A percentile compares a stretch with the other conserved stretches of the same genome.
Conservation (phyloP, 1,139 yeast genomes). For the Yamadazyma kanchanaburiensis region DNA sequence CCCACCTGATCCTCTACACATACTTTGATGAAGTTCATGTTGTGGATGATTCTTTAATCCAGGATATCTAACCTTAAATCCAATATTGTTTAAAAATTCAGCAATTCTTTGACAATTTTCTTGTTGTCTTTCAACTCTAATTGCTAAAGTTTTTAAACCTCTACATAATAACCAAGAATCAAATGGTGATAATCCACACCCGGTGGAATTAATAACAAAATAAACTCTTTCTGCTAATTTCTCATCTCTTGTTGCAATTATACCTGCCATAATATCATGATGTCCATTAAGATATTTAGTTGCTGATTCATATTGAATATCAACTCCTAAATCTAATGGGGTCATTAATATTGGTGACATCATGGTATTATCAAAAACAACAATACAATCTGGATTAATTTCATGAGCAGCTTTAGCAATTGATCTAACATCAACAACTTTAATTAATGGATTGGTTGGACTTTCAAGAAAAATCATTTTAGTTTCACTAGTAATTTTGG, state of each 20-base stretch:
- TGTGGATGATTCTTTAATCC: constrained; percentile 83
- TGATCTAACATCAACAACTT: constrained; percentile 73
- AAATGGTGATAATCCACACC: constrained; percentile 87
- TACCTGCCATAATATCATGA: constrained; percentile 95
- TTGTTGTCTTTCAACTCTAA: constrained; percentile 86
- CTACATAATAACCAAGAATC: constrained; percentile 86
- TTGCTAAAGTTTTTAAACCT: constrained; percentile 82
- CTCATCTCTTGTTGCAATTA: constrained; percentile 65
- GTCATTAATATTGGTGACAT: constrained; percentile 86
- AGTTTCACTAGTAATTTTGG: constrained; percentile 51
- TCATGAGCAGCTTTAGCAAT: constrained; percentile 66
- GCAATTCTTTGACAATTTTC: constrained; percentile 73
- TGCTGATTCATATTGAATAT: constrained; percentile 89
- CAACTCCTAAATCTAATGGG: constrained; percentile 83
- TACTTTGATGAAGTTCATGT: constrained; percentile 70
- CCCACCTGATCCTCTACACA: constrained; percentile 85
- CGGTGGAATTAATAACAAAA: constrained; percentile 82
- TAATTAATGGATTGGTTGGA: constrained; percentile 90
- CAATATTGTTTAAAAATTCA: constrained; percentile 58
- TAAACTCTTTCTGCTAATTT: constrained; percentile 66
- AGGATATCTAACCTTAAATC: constrained; percentile 76
- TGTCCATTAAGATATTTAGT: constrained; percentile 92
- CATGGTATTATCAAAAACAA: constrained; percentile 94
- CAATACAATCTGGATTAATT: constrained; percentile 63
- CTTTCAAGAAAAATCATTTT: constrained; percentile 79